A percentile compares a stretch with the other conserved stretches of the same genome.
Evolutionary conservation across 495 filamentous ascomycete species (phyloP).

Genomic region (Cenococcum geophilum): DNA sequence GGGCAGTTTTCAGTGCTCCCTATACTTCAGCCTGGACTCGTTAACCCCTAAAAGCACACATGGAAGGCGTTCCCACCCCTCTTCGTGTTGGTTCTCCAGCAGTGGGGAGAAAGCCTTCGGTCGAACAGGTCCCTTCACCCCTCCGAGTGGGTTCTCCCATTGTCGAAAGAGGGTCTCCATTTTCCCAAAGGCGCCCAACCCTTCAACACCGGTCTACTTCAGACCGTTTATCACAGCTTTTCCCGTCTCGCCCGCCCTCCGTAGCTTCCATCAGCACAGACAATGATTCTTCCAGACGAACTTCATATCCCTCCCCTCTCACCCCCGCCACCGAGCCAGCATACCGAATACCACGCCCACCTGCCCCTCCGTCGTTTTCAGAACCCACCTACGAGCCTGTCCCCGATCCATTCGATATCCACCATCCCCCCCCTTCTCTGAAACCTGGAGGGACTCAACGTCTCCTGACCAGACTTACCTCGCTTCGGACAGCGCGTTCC

Average conservation of each 20-base stretch:
- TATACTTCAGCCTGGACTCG: background rate
- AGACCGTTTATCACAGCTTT: constrained; percentile 29
- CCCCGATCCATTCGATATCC: constrained; percentile 8
- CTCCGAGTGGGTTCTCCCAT: constrained; percentile 28
- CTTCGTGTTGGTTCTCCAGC: constrained; percentile 25
- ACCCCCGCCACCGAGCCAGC: constrained; percentile 20
- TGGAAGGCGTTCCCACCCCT: constrained; percentile 26
- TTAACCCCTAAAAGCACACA: background rate
- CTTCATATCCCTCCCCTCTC: constrained; percentile 24
- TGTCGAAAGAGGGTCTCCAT: constrained; percentile 12
- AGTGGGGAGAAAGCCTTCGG: constrained; percentile 14
- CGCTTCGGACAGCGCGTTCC: constrained; percentile 15
- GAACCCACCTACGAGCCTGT: constrained; percentile 23
- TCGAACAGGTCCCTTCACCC: constrained; percentile 17
- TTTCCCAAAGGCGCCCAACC: constrained; percentile 8
- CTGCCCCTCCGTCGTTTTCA: constrained; percentile 23
- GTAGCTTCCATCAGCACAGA: constrained; percentile 13
- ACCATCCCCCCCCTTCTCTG: constrained; percentile 2
- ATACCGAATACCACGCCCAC: constrained; percentile 26
- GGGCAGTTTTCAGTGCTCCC: no score
- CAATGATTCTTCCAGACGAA: constrained; percentile 18
- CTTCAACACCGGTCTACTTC: constrained; percentile 21
- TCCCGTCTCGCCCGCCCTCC: constrained; percentile 24
- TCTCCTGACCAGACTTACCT: constrained; percentile 22
- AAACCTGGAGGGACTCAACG: constrained; percentile 12